These are phyloP conservation scores for Massarina eburnea DNA, from an alignment of 2,329 filamentous ascomycete species.

Conservation along the genomic window DNA sequence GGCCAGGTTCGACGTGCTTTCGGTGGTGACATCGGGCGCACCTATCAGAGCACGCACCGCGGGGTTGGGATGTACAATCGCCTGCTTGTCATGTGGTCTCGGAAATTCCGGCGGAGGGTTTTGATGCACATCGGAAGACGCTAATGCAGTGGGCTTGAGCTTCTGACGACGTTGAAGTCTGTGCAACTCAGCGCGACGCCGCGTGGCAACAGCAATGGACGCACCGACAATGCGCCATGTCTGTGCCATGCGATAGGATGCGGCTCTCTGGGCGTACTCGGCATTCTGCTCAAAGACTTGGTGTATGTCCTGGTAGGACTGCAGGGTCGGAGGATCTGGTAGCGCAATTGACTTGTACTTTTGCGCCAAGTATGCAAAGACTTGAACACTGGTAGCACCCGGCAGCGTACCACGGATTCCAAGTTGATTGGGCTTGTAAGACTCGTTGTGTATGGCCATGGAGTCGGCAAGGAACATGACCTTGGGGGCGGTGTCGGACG, in stretches of 20 bases:
- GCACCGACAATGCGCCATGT: constrained; percentile 61
- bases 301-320: constrained; percentile 38
- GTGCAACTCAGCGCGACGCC: constrained; percentile 38
- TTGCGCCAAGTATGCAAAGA: constrained; percentile 47
- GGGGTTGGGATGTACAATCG: constrained; percentile 25
- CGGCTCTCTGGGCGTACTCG: constrained; percentile 53
- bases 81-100: constrained; percentile 24
- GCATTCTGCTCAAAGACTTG: constrained; percentile 57
- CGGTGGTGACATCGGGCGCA: constrained; percentile 34
- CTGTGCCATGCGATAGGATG: constrained; percentile 56
- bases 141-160: constrained; percentile 17
- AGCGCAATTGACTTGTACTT: constrained; percentile 47
- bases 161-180: constrained; percentile 27
- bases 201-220: constrained; percentile 54
- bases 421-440: constrained; percentile 47
- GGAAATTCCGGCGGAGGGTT: constrained; percentile 17
- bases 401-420: constrained; percentile 54
- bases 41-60: constrained; percentile 36
- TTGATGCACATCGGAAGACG: constrained; percentile 9
- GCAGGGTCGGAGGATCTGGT: constrained; percentile 41
- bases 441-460: constrained; percentile 46
- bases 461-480: constrained; percentile 56
- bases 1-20: constrained; percentile 58
- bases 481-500: constrained; percentile 49
- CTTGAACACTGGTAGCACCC: constrained; percentile 42